Evolutionary conservation across 2,329 filamentous ascomycete genomes (phyloP), one percentile per base, ranked within the genome.

Genomic region (Chaetomiaceae sp.): DNA sequence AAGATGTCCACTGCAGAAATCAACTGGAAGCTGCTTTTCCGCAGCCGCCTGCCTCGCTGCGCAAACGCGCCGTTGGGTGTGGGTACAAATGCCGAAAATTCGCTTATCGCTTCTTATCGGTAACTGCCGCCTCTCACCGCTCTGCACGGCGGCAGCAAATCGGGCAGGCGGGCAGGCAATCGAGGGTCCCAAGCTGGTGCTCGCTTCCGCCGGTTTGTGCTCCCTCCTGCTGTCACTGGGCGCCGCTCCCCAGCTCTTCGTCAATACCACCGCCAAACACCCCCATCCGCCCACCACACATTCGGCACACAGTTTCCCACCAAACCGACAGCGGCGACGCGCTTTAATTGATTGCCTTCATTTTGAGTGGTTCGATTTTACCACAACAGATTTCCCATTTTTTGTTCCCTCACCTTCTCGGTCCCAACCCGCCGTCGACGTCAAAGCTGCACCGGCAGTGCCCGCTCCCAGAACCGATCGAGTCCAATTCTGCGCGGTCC

Each of bases 31-130:
- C 42, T 40, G 41, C 27, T 47, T 33, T 40, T 31, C 30, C 33
- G 27, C 27, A 23, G 13, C 33, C 21, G 13, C 16, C 23, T 19
- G 39, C 44, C 39, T 12, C 41, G 31, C n/a, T 33, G 30, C 14
- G 30, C 30, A 33, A 12, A 12, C 25, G 7, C 30, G 30, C 30
- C 10, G 30, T n/a, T n/a, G 30, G 10, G 23, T 42, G 51, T 51
- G 50, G 53, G 33, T 20, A 38, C 45, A 40, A 17, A 39, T 33
- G 50, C 46, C 50, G 51, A 60, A 60, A 62, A 58, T 60, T 60
- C 60, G 44, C 52, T 59, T 60, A 58, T 58, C 55, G 51, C 31
- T 21, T 14, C 50, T 61, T 62, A 62, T 62, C 60, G 35, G 13
- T 16, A 44, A 51, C 51, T 62, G 60, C 57, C 60, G 20, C 13